A percentile compares a stretch with the other conserved stretches of the same genome.
Conservation (phyloP, 148 eudicot species). For the Cornus suecica region DNA sequence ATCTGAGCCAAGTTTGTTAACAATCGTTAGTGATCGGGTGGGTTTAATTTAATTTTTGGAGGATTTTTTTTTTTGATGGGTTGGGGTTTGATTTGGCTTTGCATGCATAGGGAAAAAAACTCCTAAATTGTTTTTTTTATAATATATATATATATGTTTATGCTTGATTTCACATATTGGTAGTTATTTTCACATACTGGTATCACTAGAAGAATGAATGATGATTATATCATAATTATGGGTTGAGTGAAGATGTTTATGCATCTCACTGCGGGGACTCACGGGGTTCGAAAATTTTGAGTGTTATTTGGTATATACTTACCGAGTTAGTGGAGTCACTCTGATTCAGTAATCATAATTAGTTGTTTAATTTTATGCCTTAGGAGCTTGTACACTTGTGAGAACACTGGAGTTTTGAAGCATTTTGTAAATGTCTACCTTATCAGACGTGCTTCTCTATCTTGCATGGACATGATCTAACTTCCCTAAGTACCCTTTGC, state of each 20-base stretch:
- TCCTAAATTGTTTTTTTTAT: neutral
- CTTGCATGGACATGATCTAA: too few relatives aligned
- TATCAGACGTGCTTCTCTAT: neutral
- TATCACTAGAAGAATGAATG: too few relatives aligned
- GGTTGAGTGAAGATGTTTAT: neutral
- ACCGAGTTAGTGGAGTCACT: neutral
- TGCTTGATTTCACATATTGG: too few relatives aligned
- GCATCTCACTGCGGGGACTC: neutral
- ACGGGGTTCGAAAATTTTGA: neutral
- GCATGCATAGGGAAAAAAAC: neutral
- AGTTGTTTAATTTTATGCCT: neutral
- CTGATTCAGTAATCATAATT: neutral
- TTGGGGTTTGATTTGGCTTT: conserved; percentile 9
- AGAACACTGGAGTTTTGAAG: too few relatives aligned
- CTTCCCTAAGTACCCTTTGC: too few relatives aligned
- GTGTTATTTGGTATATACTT: neutral
- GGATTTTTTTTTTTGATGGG: neutral
- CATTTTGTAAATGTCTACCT: neutral
- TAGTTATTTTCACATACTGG: neutral
- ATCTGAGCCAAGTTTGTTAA: neutral
- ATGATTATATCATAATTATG: too few relatives aligned
- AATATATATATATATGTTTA: too few relatives aligned
- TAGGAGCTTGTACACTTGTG: neutral
- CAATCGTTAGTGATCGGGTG: neutral
- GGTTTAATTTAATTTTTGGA: neutral